Evolutionary conservation across 352 stramenopile genomes (phyloP), one percentile per base, ranked within the genome.

Genomic region (Pythium graminicola): DNA sequence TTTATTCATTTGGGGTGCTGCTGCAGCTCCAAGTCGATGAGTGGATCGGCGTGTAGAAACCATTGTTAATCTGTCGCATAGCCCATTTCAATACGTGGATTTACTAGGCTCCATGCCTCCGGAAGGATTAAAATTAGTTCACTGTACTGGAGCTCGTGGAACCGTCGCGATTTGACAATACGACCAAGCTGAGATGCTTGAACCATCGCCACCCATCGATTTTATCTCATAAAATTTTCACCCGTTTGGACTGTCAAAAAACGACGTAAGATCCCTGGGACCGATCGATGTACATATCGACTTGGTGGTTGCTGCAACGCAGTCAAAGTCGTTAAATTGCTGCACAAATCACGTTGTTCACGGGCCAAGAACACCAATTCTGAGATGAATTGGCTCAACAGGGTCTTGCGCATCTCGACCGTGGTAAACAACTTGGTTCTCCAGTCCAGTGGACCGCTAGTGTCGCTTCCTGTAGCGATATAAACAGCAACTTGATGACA

Each of bases 401-500:
- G 24, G 4, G 47, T 38, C 52, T 67, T 67, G 39, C 59, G 59
- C 41, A 42, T 54, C 6, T 67, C 59, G 22, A 49, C 38, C 5
- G 52, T 62, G 24, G 53, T 67, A 22, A 54, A 57, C n/a, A 67
- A 36, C 24, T 62, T 61, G 26, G 52, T 23, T 19, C 24, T 38
- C 52, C 51, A 67, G 17, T 48, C 42, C 3, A 57, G 52, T n/a
- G 35, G 53, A 1, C 33, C 46, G 19, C 40, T 32, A 7, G 38
- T 46, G n/a, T 43, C 46, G n/a, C 17, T 67, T 2, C 54, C 54
- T 3, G 40, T 31, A 55, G 58, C 43, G 75, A 68, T 54, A 73
- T 76, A 61, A 54, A 48, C 38, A 69, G 52, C 35, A 49, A 65
- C 5, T 26, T 33, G 56, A 57, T 73, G 55, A 23, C 59, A 67